Conservation (phyloP, 176 grass and related monocot genomes). For the Avena eriantha region DNA sequence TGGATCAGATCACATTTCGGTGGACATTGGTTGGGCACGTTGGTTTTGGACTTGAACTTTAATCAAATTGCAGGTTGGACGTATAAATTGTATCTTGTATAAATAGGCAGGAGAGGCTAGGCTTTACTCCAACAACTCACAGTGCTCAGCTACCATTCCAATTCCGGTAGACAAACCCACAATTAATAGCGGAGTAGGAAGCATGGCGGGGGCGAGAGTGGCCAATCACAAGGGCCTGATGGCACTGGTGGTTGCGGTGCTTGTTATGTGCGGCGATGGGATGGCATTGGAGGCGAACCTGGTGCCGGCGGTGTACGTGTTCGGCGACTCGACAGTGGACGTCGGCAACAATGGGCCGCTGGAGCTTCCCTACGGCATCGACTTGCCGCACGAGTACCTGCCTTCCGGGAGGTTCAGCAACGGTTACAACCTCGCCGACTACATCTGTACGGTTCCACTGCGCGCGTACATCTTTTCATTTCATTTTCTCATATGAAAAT, state of each 20-base stretch:
- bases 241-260: not conserved
- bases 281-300: not conserved
- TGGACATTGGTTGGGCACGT: too few species aligned
- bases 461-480: not conserved
- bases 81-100: not conserved
- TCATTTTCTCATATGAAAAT: not conserved
- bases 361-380: conserved; percentile 61
- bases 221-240: not conserved
- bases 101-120: conserved; percentile 1
- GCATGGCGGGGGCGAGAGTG: conserved; percentile 3
- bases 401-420: conserved; percentile 74
- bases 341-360: conserved; percentile 56
- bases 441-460: conserved; percentile 24
- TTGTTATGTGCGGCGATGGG: not conserved
- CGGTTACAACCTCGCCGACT: conserved; percentile 66
- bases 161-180: not conserved
- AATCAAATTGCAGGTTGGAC: too few species aligned
- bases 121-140: not conserved
- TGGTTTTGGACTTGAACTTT: too few species aligned
- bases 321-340: conserved; percentile 66
- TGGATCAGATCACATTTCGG: too few species aligned
- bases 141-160: conserved; percentile 2
- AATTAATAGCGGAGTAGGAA: not conserved
- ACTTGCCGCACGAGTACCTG: conserved; percentile 39
- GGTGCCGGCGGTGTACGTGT: conserved; percentile 66